A percentile compares a stretch with the other conserved stretches of the same genome.
Evolutionary conservation across 192 early-diverging fungal species (phyloP).

Genomic region (Allomyces arbusculus): DNA sequence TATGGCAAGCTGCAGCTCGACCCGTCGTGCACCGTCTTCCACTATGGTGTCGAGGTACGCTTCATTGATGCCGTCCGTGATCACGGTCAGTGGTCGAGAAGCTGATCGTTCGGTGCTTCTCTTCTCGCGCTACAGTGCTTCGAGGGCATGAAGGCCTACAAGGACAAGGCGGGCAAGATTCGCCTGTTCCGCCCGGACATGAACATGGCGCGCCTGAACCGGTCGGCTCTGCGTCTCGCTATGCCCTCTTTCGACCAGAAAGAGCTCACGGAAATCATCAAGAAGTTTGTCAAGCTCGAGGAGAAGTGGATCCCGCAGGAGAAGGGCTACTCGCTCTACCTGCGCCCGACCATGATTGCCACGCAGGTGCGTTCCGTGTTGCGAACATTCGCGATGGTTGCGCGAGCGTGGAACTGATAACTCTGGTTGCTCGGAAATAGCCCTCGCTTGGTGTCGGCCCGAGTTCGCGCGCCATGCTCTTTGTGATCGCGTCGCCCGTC

Average conservation of each 20-base stretch:
- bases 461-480: conserved; percentile 57
- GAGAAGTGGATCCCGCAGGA: conserved; percentile 77
- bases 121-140: conserved; percentile 34
- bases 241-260: conserved; percentile 62
- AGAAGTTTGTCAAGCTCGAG: conserved; percentile 61
- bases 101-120: too few species aligned
- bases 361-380: conserved; percentile 40
- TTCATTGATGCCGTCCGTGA: background rate
- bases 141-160: conserved; percentile 84
- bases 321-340: conserved; percentile 77
- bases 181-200: conserved; percentile 90
- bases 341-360: conserved; percentile 81
- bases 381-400: background rate
- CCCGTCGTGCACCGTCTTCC: conserved; percentile 74
- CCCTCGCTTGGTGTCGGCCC: conserved; percentile 52
- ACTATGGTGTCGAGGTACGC: conserved; percentile 62
- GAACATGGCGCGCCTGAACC: conserved; percentile 84
- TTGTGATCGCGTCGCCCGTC: conserved; percentile 75
- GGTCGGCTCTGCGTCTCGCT: conserved; percentile 54
- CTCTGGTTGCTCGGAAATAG: background rate
- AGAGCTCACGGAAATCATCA: conserved; percentile 62
- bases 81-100: too few species aligned
- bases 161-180: conserved; percentile 64
- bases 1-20: conserved; percentile 64
- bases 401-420: too few species aligned